Evolutionary conservation across 2,329 filamentous ascomycete genomes (phyloP).

Genomic region (Xylogone sp.): DNA sequence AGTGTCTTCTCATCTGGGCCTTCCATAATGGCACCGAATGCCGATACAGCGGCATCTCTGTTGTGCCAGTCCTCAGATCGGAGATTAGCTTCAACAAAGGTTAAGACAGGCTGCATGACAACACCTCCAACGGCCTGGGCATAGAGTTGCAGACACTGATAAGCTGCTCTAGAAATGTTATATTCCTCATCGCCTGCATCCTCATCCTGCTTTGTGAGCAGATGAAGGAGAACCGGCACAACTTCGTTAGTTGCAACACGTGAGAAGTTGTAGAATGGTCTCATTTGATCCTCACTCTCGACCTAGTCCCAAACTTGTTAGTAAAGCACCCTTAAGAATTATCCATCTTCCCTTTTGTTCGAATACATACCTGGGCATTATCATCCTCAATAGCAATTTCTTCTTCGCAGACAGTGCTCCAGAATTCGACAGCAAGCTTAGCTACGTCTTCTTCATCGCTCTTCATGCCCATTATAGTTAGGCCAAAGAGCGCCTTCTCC

Average conservation of each 20-base stretch:
- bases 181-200: constrained; percentile 97
- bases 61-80: constrained; percentile 90
- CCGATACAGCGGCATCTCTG: constrained; percentile 92
- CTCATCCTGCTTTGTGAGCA: constrained; percentile 96
- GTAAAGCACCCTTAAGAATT: neutral
- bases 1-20: constrained; percentile 90
- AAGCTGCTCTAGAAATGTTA: constrained; percentile 90
- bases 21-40: constrained; percentile 98
- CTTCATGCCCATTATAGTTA: constrained; percentile 99
- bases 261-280: constrained; percentile 94
- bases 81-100: constrained; percentile 89
- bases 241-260: constrained; percentile 91
- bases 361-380: constrained; percentile 72
- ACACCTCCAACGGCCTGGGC: constrained; percentile 83
- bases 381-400: constrained; percentile 98
- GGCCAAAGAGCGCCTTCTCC: constrained; percentile 97
- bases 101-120: constrained; percentile 81
- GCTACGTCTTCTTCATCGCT: constrained; percentile 95
- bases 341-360: no score
- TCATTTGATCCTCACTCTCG: constrained; percentile 50
- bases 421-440: constrained; percentile 97
- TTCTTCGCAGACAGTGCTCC: constrained; percentile 99
- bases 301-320: constrained; percentile 11
- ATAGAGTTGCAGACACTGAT: constrained; percentile 95
- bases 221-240: constrained; percentile 81